Evolutionary conservation across 1,284 basidiomycete genomes (phyloP).

Genomic region (Irpex sp.): DNA sequence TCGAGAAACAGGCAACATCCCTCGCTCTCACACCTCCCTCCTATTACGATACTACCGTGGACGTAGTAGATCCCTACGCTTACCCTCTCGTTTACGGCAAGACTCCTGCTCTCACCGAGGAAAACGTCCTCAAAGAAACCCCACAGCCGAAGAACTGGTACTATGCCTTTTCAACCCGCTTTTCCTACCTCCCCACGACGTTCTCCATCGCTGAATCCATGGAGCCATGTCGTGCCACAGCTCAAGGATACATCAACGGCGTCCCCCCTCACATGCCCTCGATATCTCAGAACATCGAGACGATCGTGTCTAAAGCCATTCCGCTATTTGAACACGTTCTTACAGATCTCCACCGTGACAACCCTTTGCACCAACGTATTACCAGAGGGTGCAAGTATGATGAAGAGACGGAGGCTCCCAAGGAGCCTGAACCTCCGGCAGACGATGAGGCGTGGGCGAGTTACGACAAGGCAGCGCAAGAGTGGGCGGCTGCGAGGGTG

Average conservation of each 20-base stretch:
- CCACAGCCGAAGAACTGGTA: constrained; percentile 23
- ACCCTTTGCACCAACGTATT: constrained; percentile 41
- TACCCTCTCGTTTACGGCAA: constrained; percentile 41
- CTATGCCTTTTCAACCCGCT: constrained; percentile 36
- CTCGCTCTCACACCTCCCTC: not conserved
- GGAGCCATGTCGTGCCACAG: constrained; percentile 22
- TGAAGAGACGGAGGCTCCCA: constrained; percentile 41
- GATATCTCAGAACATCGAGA: constrained; percentile 35
- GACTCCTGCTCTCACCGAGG: constrained; percentile 28
- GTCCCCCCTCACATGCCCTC: constrained; percentile 36
- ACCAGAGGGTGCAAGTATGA: constrained; percentile 36
- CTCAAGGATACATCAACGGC: constrained; percentile 53
- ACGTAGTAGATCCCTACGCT: constrained; percentile 43
- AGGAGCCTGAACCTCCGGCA: constrained; percentile 44
- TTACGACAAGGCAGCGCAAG: constrained; percentile 36
- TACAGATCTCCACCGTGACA: constrained; percentile 48
- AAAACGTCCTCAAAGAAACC: constrained; percentile 21
- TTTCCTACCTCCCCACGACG: constrained; percentile 44
- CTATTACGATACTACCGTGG: not conserved
- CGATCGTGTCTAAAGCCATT: constrained; percentile 34
- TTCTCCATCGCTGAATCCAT: constrained; percentile 33
- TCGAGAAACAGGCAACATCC: constrained; percentile 3
- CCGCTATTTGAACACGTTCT: constrained; percentile 52
- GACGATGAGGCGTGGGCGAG: constrained; percentile 44
- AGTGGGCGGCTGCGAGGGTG: constrained; percentile 42